A percentile compares a stretch with the other conserved stretches of the same genome.
Conservation (phyloP, 1,284 basidiomycete genomes). For the Porphyrellus sp. region DNA sequence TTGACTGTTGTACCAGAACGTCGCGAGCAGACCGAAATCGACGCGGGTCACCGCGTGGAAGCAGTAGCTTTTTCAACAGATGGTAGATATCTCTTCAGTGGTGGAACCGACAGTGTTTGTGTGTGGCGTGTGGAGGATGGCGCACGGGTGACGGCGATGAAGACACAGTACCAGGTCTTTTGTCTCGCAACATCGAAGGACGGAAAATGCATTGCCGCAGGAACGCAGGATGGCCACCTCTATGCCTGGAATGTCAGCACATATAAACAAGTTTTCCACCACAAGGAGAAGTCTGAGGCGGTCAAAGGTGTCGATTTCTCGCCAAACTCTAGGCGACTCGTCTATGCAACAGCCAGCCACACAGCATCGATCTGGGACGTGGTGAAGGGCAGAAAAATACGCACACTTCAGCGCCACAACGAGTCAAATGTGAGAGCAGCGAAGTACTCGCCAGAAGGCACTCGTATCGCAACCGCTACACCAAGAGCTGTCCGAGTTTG, state of each 20-base stretch:
- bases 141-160: background rate
- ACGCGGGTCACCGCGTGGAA: background rate
- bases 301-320: background rate
- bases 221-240: background rate
- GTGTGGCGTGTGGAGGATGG: background rate
- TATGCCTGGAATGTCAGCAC: background rate
- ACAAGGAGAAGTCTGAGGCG: fast-evolving
- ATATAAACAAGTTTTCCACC: background rate
- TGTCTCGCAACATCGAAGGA: background rate
- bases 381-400: background rate
- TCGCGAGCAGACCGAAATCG: background rate
- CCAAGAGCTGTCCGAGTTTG: background rate
- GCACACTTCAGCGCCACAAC: background rate
- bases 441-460: background rate
- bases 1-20: background rate
- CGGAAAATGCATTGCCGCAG: background rate
- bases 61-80: background rate
- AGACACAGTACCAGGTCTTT: no score
- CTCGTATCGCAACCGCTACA: background rate
- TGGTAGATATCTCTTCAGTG: background rate
- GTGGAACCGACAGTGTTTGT: background rate
- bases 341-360: background rate
- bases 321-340: background rate
- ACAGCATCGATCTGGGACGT: background rate
- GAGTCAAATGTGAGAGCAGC: background rate